A percentile compares a stretch with the other conserved stretches of the same genome.
phyloP scores from a whole-genome alignment of 2,329 filamentous ascomycete genomes.

The Aspergillus candidus region DNA sequence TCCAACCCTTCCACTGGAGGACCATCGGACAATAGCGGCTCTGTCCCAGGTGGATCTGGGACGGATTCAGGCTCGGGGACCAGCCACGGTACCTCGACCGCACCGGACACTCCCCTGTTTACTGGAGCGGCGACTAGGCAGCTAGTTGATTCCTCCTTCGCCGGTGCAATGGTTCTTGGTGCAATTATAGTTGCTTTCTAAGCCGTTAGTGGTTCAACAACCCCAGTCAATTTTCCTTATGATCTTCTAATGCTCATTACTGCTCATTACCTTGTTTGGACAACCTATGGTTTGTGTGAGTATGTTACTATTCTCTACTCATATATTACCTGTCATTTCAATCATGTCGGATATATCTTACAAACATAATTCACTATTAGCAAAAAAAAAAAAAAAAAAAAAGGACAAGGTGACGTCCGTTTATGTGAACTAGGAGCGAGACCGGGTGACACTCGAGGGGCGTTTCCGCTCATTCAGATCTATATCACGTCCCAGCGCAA shows the following conservation, averaged over 20 bases:
- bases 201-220: not conserved
- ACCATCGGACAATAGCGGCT: slow-evolving; percentile 1
- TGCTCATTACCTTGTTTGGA: too few species aligned
- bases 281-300: too few species aligned
- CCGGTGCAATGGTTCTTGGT: slow-evolving; percentile 12
- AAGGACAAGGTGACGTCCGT: not conserved
- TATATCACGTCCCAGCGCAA: too few species aligned
- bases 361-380: not conserved
- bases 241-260: too few species aligned
- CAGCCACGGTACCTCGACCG: not conserved
- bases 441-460: too few species aligned
- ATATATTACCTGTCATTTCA: too few species aligned
- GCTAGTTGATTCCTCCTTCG: slow-evolving; percentile 7
- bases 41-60: not conserved
- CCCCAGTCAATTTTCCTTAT: too few species aligned
- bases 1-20: not conserved
- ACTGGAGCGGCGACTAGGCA: slow-evolving; percentile 13
- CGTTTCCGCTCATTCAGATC: too few species aligned
- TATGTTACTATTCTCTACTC: too few species aligned
- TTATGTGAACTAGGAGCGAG: too few species aligned
- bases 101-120: slow-evolving; percentile 5
- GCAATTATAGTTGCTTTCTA: slow-evolving; percentile 16
- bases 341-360: not conserved
- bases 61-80: not conserved
- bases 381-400: not conserved